phyloP scores from a whole-genome alignment of 2,329 filamentous ascomycete species.

The Colletotrichum tofieldiae region DNA sequence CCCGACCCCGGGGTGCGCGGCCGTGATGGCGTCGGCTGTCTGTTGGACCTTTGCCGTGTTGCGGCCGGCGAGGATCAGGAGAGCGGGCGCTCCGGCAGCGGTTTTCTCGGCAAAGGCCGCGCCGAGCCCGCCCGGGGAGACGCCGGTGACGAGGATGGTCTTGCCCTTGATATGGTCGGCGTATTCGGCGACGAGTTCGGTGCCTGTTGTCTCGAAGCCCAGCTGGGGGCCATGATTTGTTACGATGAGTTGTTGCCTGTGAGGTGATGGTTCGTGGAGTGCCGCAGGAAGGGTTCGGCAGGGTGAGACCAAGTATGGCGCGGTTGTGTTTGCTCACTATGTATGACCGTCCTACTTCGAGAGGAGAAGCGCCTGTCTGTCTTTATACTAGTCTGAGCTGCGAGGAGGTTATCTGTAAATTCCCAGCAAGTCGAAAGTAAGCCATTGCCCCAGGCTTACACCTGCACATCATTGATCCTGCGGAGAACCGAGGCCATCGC shows the following conservation, averaged over 20 bases:
- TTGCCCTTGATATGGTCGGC: conserved; percentile 54
- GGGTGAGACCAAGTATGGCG: not conserved
- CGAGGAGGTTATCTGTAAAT: not conserved
- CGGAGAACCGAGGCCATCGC: too few species aligned
- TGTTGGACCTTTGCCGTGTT: conserved; percentile 57
- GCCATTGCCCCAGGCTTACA: not conserved
- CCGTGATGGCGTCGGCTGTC: conserved; percentile 54
- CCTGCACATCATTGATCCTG: not conserved
- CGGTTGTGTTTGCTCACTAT: not conserved
- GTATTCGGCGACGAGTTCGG: conserved; percentile 50
- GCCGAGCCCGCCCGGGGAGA: conserved; percentile 58
- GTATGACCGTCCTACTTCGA: not conserved
- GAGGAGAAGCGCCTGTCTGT: not conserved
- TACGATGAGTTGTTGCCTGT: not conserved
- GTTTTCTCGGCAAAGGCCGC: conserved; percentile 54
- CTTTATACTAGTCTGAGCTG: not conserved
- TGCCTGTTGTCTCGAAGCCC: conserved; percentile 43
- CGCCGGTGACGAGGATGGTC: conserved; percentile 60
- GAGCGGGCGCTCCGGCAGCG: conserved; percentile 56
- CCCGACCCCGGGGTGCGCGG: conserved; percentile 51
- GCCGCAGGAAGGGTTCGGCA: too few species aligned
- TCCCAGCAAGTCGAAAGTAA: not conserved
- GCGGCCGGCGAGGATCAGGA: conserved; percentile 64
- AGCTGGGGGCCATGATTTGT: conserved; percentile 26
- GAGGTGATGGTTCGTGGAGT: not conserved